A percentile compares a stretch with the other conserved stretches of the same genome.
Conservation (phyloP, 1,139 yeast genomes). For the Pichia sp. region DNA sequence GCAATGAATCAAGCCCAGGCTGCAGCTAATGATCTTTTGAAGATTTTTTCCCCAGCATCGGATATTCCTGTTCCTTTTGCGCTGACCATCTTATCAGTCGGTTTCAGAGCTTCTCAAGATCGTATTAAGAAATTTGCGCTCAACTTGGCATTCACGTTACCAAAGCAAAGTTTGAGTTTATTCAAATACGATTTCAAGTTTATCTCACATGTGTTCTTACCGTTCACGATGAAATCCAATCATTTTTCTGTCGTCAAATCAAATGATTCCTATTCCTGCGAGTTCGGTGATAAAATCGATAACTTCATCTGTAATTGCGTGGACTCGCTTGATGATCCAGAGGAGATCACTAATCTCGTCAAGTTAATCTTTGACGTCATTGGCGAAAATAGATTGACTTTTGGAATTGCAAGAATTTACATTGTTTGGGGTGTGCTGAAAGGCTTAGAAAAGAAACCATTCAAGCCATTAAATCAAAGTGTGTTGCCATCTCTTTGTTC, state of each 20-base stretch:
- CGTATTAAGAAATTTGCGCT: conserved; percentile 64
- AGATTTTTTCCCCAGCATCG: conserved; percentile 43
- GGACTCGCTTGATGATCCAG: conserved; percentile 23
- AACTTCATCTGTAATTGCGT: conserved; percentile 41
- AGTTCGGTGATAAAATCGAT: conserved; percentile 47
- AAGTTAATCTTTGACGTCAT: conserved; percentile 37
- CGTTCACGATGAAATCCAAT: conserved; percentile 56
- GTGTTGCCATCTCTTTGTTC: conserved; percentile 29
- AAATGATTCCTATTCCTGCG: conserved; percentile 34
- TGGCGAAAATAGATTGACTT: conserved; percentile 40
- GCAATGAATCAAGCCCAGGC: conserved; percentile 84
- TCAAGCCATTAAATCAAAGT: conserved; percentile 27
- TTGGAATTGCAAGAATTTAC: conserved; percentile 67
- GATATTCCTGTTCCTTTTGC: conserved; percentile 64
- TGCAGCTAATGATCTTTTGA: conserved; percentile 56
- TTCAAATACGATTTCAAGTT: conserved; percentile 41
- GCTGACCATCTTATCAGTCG: conserved; percentile 62
- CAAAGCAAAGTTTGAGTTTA: conserved; percentile 35
- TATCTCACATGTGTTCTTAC: conserved; percentile 47
- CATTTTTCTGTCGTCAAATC: conserved; percentile 37
- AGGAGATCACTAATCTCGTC: conserved; percentile 25
- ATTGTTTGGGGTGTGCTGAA: conserved; percentile 47
- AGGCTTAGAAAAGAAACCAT: conserved; percentile 33
- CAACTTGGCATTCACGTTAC: conserved; percentile 47
- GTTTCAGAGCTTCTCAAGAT: conserved; percentile 72